Base-by-base conservation (phyloP, 2,329 filamentous ascomycete species). In the Colletotrichum falcatum region DNA sequence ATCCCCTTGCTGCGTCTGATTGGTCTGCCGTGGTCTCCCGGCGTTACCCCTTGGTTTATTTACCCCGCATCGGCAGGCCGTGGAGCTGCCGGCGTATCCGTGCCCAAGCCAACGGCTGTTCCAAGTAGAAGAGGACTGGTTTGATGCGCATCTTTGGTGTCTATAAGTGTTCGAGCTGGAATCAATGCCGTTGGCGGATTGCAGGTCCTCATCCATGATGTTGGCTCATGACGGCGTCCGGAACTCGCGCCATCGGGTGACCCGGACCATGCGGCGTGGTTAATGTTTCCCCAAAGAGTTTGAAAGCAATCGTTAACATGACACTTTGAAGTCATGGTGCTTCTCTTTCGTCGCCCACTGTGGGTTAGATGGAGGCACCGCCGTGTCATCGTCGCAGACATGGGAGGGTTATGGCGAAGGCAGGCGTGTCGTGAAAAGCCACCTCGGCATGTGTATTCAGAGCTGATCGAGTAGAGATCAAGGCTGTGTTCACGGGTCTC, bases 221-320 rank as follows among this genome's bases (percentile, higher is more conserved):
- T 42, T 18, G 2, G 37, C 11, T 16, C 5, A 39, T 18, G 37
- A 14, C 12, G 4, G 6, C 18, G 6, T 20, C 6, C 39, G 7
- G 3, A 8, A 42, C 39, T 20, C 39, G 8, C 16, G 16, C 14
- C 8, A 20, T 42, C 39, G 5, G 39, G 1, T 20, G 2, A 42
- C 20, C 18, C 2, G 20, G 39, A 18, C 37, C 18, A 39, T 6
- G 11, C 23, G 7, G 46, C 26, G 12, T 8, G 18, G n/a, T 5
- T 18, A 2, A 0, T 18, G 3, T 28, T 7, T 26, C 9, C 18
- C 4, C 7, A 28, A 3, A 28, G 0, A 3, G 0, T 26, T 2
- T 26, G 2, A 26, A 7, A 44, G 4, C 14, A 18, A 28, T 1
- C 14, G 6, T 28, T 1, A 4, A 3, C 14, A 4, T 4, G 11